Evolutionary conservation across 1,284 basidiomycete species (phyloP).

Genomic region (Coniferiporia sulphurascens): DNA sequence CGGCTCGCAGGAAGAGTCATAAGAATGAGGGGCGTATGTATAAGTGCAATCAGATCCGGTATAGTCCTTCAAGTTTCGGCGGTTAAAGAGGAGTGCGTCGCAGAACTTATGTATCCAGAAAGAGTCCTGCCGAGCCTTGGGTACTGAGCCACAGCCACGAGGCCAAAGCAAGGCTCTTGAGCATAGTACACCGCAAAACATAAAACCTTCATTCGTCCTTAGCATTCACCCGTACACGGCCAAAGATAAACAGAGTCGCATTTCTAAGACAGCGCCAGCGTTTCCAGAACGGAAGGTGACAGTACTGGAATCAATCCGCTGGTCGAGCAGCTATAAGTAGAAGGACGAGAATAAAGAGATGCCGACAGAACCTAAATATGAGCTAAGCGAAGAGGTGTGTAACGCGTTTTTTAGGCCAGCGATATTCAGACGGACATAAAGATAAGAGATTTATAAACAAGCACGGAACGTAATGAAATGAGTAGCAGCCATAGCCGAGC

Average conservation of each 20-base stretch:
- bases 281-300: not conserved
- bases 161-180: too few relatives aligned
- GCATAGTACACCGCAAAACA: not conserved
- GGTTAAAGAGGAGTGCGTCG: too few relatives aligned
- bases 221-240: too few relatives aligned
- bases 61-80: too few relatives aligned
- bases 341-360: not conserved
- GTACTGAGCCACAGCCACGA: too few relatives aligned
- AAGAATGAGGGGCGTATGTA: too few relatives aligned
- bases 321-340: not conserved
- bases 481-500: slow-evolving; percentile 3
- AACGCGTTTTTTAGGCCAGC: not conserved
- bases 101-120: too few relatives aligned
- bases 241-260: not conserved
- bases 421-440: slow-evolving; percentile 2
- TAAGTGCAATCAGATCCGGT: too few relatives aligned
- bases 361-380: slow-evolving; percentile 1
- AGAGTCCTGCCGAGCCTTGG: too few relatives aligned
- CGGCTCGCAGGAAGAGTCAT: too few relatives aligned
- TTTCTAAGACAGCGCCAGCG: not conserved
- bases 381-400: not conserved
- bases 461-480: slow-evolving; percentile 3
- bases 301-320: not conserved
- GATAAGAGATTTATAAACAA: slow-evolving; percentile 6
- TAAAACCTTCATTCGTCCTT: too few relatives aligned